A percentile compares a stretch with the other conserved stretches of the same genome.
These are phyloP conservation scores for Globisporangium perplexum DNA, from an alignment of 352 stramenopile species.

Conservation along the genomic window DNA sequence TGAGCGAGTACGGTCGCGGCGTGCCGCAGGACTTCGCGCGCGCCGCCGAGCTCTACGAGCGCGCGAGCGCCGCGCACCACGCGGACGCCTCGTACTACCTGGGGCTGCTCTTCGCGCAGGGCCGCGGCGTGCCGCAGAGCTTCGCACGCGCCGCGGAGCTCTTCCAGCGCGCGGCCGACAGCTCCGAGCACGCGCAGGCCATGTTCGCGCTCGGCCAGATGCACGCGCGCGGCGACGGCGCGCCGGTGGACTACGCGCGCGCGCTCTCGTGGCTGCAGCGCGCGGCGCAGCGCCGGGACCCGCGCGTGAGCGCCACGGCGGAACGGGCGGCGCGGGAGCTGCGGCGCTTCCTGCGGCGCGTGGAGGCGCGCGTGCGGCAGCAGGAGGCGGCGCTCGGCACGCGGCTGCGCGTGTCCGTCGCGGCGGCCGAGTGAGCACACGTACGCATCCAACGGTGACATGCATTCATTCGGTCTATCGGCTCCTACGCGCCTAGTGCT, in stretches of 20 bases:
- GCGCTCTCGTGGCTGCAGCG: slow-evolving; percentile 45
- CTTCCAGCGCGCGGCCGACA: slow-evolving; percentile 34
- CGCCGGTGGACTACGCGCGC: slow-evolving; percentile 27
- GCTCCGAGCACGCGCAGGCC: slow-evolving; percentile 26
- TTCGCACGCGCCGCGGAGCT: slow-evolving; percentile 21
- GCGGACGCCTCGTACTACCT: slow-evolving; percentile 52
- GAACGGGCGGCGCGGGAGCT: slow-evolving; percentile 27
- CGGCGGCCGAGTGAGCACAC: slow-evolving; percentile 25
- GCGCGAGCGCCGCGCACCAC: slow-evolving; percentile 19
- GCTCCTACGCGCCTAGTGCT: slow-evolving; percentile 7
- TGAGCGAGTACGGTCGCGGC: slow-evolving; percentile 49
- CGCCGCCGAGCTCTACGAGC: slow-evolving; percentile 31
- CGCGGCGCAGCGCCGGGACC: slow-evolving; percentile 22
- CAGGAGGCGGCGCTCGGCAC: slow-evolving; percentile 39
- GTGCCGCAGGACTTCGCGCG: slow-evolving; percentile 24
- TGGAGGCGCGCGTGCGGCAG: slow-evolving; percentile 32
- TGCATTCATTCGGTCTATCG: background rate
- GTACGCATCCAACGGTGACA: slow-evolving; percentile 1
- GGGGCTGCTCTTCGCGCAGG: slow-evolving; percentile 33
- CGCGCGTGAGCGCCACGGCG: slow-evolving; percentile 21
- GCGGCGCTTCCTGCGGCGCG: slow-evolving; percentile 25
- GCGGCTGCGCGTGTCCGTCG: slow-evolving; percentile 37
- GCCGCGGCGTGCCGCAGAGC: slow-evolving; percentile 38
- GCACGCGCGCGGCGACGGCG: slow-evolving; percentile 29
- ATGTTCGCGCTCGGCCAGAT: slow-evolving; percentile 54